Base-by-base conservation (phyloP, 2,329 filamentous ascomycete species). In the Nakataea oryzae region DNA sequence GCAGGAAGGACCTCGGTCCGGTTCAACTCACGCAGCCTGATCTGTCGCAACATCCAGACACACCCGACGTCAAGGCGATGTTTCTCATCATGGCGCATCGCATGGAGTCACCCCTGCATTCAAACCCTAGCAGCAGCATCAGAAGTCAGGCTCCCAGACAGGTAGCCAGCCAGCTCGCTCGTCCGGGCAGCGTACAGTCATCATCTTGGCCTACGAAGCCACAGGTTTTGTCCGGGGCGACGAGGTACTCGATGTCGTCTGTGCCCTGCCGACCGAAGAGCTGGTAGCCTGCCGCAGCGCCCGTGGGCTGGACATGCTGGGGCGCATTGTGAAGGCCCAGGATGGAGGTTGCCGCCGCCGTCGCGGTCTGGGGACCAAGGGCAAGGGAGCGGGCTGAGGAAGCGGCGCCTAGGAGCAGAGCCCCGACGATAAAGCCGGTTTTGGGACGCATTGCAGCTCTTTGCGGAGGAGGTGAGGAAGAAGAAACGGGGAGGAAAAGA, bases 191-290 rank as follows among this genome's bases (percentile, higher is more conserved):
- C n/a, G n/a, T n/a, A n/a, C n/a, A n/a, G n/a, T 11, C 8, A 2
- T 50, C 41, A 3, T 50, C 21, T 13, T 50, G 2, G 26, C 17
- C 24, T 29, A 28, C 69, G 67, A 74, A 83, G 65, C 80, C 81
- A 63, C 81, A 83, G 0, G 77, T 81, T 64, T 79, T 79, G 66
- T 81, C 79, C 1, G 78, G 76, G 13, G 74, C 80, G 61, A 78
- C 67, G n/a, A 80, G 71, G 30, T 78, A 72, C 0, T 73, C 77
- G 24, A 70, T 63, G n/a, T 64, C 69, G n/a, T 64, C 59, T 24
- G 65, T 68, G 26, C 66, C 65, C 58, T 70, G 69, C 62, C 70
- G 72, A 66, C 67, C 72, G 34, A 70, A 69, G 14, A 76, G 66
- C 24, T 74, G 72, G n/a, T 70, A 68, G 30, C 74, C 61, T 14